These are phyloP conservation scores for Cutaneotrichosporon cutaneum DNA, from an alignment of 1,284 basidiomycete genomes.

Conservation along the genomic window DNA sequence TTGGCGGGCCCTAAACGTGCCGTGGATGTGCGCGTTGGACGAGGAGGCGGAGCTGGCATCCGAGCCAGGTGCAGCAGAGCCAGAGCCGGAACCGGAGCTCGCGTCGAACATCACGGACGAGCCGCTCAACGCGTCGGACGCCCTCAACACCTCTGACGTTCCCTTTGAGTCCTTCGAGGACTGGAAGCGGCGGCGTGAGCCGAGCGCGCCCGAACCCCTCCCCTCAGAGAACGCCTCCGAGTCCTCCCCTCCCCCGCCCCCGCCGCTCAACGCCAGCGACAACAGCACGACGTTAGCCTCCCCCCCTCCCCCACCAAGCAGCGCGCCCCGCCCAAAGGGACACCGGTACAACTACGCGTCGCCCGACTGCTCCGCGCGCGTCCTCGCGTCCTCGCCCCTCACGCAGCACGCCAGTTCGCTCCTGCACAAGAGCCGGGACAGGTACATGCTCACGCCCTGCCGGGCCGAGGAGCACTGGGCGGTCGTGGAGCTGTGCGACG, in stretches of 20 bases:
- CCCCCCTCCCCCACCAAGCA: not conserved
- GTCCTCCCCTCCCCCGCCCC: not conserved
- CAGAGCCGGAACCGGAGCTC: not conserved
- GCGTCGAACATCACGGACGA: not conserved
- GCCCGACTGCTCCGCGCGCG: slow-evolving; percentile 86
- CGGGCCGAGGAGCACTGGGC: slow-evolving; percentile 72
- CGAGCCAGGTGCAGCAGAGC: not conserved
- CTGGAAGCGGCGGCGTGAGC: slow-evolving; percentile 75
- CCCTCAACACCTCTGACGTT: not conserved
- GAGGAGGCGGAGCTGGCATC: not conserved
- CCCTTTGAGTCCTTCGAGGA: slow-evolving; percentile 77
- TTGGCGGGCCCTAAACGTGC: not conserved
- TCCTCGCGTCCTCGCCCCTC: slow-evolving; percentile 76
- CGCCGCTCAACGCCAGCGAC: slow-evolving; percentile 4
- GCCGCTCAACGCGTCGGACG: not conserved
- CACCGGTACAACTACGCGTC: slow-evolving; percentile 92
- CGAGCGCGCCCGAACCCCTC: slow-evolving; percentile 43
- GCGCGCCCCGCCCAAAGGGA: not conserved
- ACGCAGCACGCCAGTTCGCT: slow-evolving; percentile 83
- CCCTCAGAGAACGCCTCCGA: not conserved
- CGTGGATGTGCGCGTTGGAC: not conserved
- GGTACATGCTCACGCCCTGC: slow-evolving; percentile 97
- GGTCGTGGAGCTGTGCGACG: slow-evolving; percentile 94
- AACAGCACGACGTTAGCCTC: not conserved
- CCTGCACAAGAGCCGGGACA: slow-evolving; percentile 84